These are phyloP conservation scores for Vitis rotundifolia DNA, from an alignment of 164 flowering plant genomes.

Conservation along the genomic window DNA sequence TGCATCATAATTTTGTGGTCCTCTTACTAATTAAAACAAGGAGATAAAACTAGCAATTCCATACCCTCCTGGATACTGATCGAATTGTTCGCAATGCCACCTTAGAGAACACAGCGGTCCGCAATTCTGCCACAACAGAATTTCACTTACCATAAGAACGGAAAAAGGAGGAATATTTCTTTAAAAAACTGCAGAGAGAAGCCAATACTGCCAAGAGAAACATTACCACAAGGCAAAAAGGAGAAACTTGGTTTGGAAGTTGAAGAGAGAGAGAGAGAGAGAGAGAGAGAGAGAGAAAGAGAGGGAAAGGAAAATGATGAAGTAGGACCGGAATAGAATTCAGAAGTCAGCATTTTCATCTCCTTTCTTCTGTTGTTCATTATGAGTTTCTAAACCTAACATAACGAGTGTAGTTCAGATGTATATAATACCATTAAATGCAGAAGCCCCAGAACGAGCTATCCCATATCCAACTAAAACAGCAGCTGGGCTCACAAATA, in stretches of 20 bases:
- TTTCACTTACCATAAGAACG: neutral
- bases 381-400: no score
- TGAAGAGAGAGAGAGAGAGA: no score
- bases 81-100: constrained; percentile 93
- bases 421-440: constrained; percentile 78
- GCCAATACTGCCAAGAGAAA: no score
- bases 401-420: constrained; percentile 6
- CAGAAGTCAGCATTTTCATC: no score
- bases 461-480: constrained; percentile 95
- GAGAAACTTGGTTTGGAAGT: no score
- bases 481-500: constrained; percentile 85
- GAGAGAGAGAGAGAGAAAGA: no score
- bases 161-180: no score
- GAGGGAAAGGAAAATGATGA: no score
- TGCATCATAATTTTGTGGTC: neutral
- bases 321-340: no score
- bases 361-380: no score
- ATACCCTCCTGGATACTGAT: constrained; percentile 85
- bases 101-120: constrained; percentile 97
- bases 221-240: no score
- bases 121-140: constrained; percentile 56
- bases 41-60: neutral
- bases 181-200: no score
- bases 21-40: neutral
- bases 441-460: constrained; percentile 87